Base-by-base conservation (phyloP, 2,329 filamentous ascomycete genomes). In the Elsinoe necatrix region DNA sequence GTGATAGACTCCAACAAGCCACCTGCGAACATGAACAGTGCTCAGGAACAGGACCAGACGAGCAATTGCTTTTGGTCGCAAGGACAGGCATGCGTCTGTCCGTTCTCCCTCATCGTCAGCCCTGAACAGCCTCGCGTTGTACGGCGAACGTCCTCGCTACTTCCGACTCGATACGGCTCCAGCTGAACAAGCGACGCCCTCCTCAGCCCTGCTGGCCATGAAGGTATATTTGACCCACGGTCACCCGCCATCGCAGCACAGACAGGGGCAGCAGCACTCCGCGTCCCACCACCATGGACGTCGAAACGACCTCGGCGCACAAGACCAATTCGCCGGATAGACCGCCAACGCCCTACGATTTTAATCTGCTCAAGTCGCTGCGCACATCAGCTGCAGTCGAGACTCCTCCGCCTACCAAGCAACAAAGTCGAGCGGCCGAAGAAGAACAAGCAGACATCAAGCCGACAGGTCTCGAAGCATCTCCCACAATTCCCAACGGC, bases 281-380 rank as follows among this genome's bases (percentile, higher is more conserved):
- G 35, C 52, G 29, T n/a, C 20, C 50, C 16, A 25, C 50, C 16
- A 25, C 52, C 21, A 55, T 42, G 52, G 39, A 55, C 52, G 35
- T 55, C 52, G 39, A 34, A 55, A 55, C 39, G n/a, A 29, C 20
- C 21, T 23, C 52, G 6, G n/a, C 20, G 3, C 29, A 42, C 29
- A 29, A 42, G 18, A 55, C 54, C 43, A 27, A 55, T 23, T 35
- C 34, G 31, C 9, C 21, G 35, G 37, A 56, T 29, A 25, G 56
- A 18, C 50, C 56, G 23, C 37, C 50, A 34, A 58, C 56, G 25
- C 56, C 56, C 4, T 52, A 55, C 23, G 56, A 58, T 31, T 58
- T 55, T 35, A 41, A 58, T 31, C 20, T 54, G 41, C 41, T 58
- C 20, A 45, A 58, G 50, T 54, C 47, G 8, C 50, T 58, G 5